Percentiles rank a stretch among this genome's conserved stretches.
phyloP scores from a whole-genome alignment of 2,329 filamentous ascomycete species.

The Cytospora leucostoma region DNA sequence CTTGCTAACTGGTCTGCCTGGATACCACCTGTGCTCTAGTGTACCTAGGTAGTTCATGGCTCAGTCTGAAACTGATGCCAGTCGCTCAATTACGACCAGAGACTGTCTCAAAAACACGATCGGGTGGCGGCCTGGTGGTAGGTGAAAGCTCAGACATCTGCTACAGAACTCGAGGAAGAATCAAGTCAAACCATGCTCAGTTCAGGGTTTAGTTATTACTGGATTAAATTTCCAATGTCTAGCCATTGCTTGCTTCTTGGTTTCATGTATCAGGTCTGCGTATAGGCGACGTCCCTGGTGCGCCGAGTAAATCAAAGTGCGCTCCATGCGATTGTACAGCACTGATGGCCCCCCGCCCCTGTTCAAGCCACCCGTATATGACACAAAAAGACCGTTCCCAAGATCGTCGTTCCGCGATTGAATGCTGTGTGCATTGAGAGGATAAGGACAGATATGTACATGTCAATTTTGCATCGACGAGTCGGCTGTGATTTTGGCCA shows the following conservation, averaged over 20 bases:
- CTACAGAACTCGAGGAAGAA: background rate
- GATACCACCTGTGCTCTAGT: background rate
- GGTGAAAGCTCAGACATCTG: background rate
- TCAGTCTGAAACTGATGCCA: background rate
- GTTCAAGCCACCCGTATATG: background rate
- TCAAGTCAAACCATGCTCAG: background rate
- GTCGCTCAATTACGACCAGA: background rate
- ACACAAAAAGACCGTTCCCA: background rate
- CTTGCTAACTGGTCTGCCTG: background rate
- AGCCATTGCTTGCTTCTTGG: slow-evolving; percentile 9
- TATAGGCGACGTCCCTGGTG: background rate
- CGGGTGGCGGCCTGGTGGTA: background rate
- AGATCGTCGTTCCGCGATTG: slow-evolving; percentile 9
- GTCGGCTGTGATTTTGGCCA: background rate
- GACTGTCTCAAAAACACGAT: background rate
- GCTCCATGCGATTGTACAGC: slow-evolving; percentile 8
- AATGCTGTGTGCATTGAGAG: background rate
- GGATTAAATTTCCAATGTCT: background rate
- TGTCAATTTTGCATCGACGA: slow-evolving; percentile 9
- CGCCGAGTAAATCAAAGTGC: background rate
- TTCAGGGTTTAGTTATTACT: background rate
- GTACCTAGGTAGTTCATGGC: background rate
- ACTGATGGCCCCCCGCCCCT: background rate
- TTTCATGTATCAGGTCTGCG: background rate
- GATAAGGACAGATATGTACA: slow-evolving; percentile 20